Evolutionary conservation across 371 early-diverging fungal genomes (phyloP), one percentile per base, ranked within the genome.

Genomic region (Saksenaea vasiformis): DNA sequence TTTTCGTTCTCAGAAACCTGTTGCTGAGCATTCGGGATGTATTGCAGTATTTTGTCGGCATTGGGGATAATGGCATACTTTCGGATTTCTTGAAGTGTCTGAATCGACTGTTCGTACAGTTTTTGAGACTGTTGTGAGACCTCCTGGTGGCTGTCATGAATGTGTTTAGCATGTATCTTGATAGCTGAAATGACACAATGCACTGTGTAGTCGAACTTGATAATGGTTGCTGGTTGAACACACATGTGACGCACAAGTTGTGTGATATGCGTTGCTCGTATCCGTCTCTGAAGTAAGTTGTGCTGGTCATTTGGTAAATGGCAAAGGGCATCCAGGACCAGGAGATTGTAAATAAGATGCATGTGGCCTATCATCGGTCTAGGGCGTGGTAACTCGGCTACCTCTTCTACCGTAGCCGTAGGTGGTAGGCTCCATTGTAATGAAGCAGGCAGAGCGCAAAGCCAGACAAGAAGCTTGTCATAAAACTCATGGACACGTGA

Each of bases 1-100:
- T n/a, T 5, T 19, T 47, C 51, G 17, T 22, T 22, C 5, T 3
- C 27, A 19, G 24, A 11, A 22, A 22, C 51, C 5, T 47, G 51
- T 47, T 10, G n/a, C 22, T n/a, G 51, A 24, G 24, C 10, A 47
- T 22, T 47, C 11, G 51, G 51, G 1, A 22, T 22, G 11, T 77
- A 72, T 17, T 77, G 78, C 19, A 77, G 58, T 37, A 77, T 74
- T 28, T 77, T 77, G 14, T 59, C 60, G 10, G 68, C 68, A 28
- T 77, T 77, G 8, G 78, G 78, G 27, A 77, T 77, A 15, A 64
- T 60, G 0, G 72, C 75, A 54, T 72, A 70, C 9, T 59, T 60
- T 13, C 65, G 66, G 11, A 77, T 47, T 14, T 62, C 58, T 41
- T 74, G 78, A 43, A 77, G 62, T 14, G 67, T 53, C 60, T 61